phyloP scores from a whole-genome alignment of 1,284 basidiomycete genomes.

The Ganoderma leucocontextum region DNA sequence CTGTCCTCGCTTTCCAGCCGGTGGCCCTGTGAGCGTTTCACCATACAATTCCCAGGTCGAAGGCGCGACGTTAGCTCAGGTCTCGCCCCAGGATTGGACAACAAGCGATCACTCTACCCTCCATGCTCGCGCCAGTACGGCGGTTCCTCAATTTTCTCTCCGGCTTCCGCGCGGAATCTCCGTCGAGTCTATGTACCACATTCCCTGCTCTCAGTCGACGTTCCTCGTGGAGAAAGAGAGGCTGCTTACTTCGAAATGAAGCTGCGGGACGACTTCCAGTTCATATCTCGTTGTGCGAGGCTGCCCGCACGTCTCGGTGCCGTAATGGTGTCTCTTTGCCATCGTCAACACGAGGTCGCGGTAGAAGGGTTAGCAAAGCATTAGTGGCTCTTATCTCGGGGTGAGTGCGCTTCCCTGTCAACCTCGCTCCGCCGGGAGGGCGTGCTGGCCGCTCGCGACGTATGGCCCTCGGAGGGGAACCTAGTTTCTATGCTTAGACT shows the following conservation, averaged over 20 bases:
- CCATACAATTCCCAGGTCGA: background rate
- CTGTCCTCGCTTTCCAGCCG: constrained; percentile 18
- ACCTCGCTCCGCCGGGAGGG: background rate
- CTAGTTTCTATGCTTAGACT: constrained; percentile 2
- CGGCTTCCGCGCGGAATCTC: constrained; percentile 3
- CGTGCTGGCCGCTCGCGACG: background rate
- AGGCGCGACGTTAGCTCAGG: background rate
- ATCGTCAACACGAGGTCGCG: constrained; percentile 3
- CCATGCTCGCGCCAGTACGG: background rate
- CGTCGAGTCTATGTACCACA: background rate
- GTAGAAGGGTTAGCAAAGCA: constrained; percentile 4
- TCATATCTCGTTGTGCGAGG: constrained; percentile 9
- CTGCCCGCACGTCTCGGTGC: constrained; percentile 9
- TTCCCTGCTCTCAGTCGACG: background rate
- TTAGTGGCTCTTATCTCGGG: background rate
- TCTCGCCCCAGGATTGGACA: background rate
- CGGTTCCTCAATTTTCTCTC: background rate
- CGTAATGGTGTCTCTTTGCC: constrained; percentile 8
- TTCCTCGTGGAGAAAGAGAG: background rate
- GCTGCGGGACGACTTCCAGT: constrained; percentile 1
- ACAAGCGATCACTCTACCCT: background rate
- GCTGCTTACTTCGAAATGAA: constrained; percentile 1
- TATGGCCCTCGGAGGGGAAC: background rate
- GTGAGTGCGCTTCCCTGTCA: background rate
- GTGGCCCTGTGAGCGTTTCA: constrained; percentile 20